These are phyloP conservation scores for Lodderomyces beijingensis DNA, from an alignment of 1,139 yeast species.

Conservation along the genomic window DNA sequence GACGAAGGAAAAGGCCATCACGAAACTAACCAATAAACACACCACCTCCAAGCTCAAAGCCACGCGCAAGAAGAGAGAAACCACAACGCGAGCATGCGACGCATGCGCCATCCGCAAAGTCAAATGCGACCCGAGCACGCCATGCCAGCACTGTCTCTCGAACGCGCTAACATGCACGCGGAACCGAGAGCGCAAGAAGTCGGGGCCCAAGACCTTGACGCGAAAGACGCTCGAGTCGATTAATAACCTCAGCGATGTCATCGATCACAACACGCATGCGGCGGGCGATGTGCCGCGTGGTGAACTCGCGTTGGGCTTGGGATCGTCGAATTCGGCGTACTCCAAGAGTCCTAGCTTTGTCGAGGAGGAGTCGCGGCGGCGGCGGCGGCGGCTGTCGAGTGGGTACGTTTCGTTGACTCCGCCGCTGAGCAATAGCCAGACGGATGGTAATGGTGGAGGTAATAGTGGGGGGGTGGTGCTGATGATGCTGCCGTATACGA, in stretches of 20 bases:
- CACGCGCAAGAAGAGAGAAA: constrained; percentile 18
- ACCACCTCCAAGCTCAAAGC: constrained; percentile 8
- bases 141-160: constrained; percentile 37
- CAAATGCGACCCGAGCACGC: constrained; percentile 36
- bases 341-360: constrained; percentile 10
- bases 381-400: no score
- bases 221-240: constrained; percentile 36
- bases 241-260: constrained; percentile 20
- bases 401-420: not conserved
- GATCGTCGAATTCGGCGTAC: constrained; percentile 2
- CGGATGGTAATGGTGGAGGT: not conserved
- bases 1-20: no score
- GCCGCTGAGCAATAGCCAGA: not conserved
- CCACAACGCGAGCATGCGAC: constrained; percentile 36
- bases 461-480: not conserved
- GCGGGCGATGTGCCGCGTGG: no score
- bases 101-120: constrained; percentile 44
- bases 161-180: constrained; percentile 36
- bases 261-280: constrained; percentile 10
- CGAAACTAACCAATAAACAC: constrained; percentile 13
- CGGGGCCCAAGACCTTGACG: constrained; percentile 41
- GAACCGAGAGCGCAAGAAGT: constrained; percentile 35
- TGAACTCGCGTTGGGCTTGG: constrained; percentile 2
- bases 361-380: constrained; percentile 4
- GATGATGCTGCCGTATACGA: not conserved